Conservation (phyloP, 352 stramenopile species). For the Plasmopara viticola region DNA sequence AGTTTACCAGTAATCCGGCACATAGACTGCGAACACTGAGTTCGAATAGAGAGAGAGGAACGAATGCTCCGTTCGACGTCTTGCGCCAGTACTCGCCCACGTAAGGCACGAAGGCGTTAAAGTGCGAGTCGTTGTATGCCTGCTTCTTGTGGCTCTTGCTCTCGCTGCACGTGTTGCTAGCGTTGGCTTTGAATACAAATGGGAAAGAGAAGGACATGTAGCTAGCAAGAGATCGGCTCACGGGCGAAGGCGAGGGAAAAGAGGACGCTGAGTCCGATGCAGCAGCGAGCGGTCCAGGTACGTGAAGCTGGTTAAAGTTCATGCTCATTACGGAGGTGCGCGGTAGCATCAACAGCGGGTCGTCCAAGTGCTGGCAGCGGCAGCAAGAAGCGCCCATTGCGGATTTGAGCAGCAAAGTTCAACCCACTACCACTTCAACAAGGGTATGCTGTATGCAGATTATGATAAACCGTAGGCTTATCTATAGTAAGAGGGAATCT, state of each 20-base stretch:
- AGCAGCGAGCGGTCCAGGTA: slow-evolving; percentile 9
- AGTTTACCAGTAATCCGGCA: slow-evolving; percentile 36
- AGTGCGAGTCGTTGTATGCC: not conserved
- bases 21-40: slow-evolving; percentile 48
- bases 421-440: slow-evolving; percentile 16
- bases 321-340: slow-evolving; percentile 22
- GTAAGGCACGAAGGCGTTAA: slow-evolving; percentile 15
- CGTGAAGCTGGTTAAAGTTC: slow-evolving; percentile 26
- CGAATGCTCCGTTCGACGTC: slow-evolving; percentile 30
- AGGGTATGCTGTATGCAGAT: slow-evolving; percentile 1
- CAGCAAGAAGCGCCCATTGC: slow-evolving; percentile 71
- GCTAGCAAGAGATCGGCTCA: slow-evolving; percentile 51
- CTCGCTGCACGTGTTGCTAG: slow-evolving; percentile 9
- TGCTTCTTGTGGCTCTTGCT: slow-evolving; percentile 15
- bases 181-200: slow-evolving; percentile 40
- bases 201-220: slow-evolving; percentile 79
- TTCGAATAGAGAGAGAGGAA: slow-evolving; percentile 51
- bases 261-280: slow-evolving; percentile 1
- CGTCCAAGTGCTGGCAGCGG: slow-evolving; percentile 64
- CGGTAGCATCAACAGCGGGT: slow-evolving; percentile 41
- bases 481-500: slow-evolving; percentile 1
- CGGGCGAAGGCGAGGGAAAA: slow-evolving; percentile 15
- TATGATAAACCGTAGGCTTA: slow-evolving; percentile 1
- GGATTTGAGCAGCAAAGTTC: not conserved
- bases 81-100: slow-evolving; percentile 52